phyloP scores from a whole-genome alignment of 768 basidiomycete species.

The Kwoniella shandongensis region DNA sequence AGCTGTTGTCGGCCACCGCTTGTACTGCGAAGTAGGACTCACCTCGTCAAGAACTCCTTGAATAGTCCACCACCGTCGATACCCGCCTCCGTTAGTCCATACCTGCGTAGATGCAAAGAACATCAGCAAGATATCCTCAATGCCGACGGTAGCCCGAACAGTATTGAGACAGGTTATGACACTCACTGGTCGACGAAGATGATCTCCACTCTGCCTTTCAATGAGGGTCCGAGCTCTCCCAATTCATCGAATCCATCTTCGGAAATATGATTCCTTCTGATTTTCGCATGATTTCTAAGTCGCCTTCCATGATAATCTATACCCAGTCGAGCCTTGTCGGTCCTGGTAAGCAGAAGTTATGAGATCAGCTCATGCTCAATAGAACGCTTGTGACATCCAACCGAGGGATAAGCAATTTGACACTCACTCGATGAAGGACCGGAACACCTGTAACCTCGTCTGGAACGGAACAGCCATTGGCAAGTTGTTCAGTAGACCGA shows the following conservation, averaged over 20 bases:
- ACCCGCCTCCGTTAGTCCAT: conserved; percentile 61
- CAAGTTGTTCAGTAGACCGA: conserved; percentile 90
- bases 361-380: background rate
- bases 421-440: conserved; percentile 65
- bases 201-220: conserved; percentile 83
- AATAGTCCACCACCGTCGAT: conserved; percentile 97
- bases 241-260: conserved; percentile 90
- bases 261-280: conserved; percentile 74
- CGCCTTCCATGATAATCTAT: conserved; percentile 48
- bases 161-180: background rate
- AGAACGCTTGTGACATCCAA: background rate
- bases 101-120: conserved; percentile 23
- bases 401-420: background rate
- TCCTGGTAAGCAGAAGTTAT: conserved; percentile 46
- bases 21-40: too few relatives aligned
- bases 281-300: conserved; percentile 57
- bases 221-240: conserved; percentile 62
- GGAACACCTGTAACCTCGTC: conserved; percentile 83
- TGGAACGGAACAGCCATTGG: conserved; percentile 94
- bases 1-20: too few relatives aligned
- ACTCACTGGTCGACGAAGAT: conserved; percentile 89
- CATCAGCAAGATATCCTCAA: conserved; percentile 3
- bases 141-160: background rate
- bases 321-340: conserved; percentile 58
- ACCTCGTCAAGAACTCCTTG: conserved; percentile 89